Base-by-base conservation (phyloP, 2,329 filamentous ascomycete species). In the Paramyrothecium sp. region DNA sequence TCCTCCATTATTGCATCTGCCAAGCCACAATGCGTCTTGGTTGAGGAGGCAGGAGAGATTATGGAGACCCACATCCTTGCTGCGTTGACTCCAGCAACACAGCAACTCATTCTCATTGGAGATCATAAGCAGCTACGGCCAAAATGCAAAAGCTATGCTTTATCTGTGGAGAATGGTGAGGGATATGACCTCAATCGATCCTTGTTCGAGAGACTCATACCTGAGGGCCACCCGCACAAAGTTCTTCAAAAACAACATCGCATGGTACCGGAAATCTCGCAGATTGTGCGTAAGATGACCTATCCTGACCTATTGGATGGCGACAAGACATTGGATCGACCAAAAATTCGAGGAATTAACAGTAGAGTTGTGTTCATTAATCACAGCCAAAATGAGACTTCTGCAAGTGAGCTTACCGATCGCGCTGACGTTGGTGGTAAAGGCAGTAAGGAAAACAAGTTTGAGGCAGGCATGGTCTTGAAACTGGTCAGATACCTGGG, bases 11-110 rank as follows among this genome's bases (percentile, higher is more conserved):
- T 92, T 8, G 78, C 78, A 5, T 73, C 78, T 1, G 82, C 81
- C 0, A 69, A 72, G 0, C 86, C 87, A 0, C 84, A 85, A 1
- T 75, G 90, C 2, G 70, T 91, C 1, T 66, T 92, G 0, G 82
- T 90, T 0, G 89, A 92, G 67, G 89, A 92, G 69, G 89, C 88
- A 0, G 89, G 88, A 2, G 89, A 92, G 60, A 89, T 92, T 3
- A 74, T 91, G 0, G 89, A 92, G 67, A 78, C 80, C 2, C 89
- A 91, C 61, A 47, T 73, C 20, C 69, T 91, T 1, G 82, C 88
- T 0, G 82, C 89, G 0, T 63, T 91, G 56, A 75, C 77, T 0
- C 68, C 79, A 0, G 70, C 78, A 0, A 83, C 83, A 0, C 81
- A 89, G 58, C 87, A 91, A 44, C 67, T 91, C 1, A 80, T 91